Evolutionary conservation across 148 eudicot species (phyloP), one percentile per base, ranked within the genome.

Genomic region (Rhododendron ferrugineum): DNA sequence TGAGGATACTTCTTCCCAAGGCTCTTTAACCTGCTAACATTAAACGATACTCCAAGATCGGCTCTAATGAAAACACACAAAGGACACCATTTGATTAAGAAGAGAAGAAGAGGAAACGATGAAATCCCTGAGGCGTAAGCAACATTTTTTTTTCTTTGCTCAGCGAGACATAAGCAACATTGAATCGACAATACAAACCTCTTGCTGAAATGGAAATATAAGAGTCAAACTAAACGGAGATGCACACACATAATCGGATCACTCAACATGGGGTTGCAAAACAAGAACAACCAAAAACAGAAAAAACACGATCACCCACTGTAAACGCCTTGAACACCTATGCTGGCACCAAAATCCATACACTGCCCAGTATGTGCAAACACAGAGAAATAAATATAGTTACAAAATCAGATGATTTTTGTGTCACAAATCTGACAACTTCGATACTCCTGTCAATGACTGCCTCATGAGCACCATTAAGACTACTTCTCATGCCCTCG

Each of bases 331-430:
- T 49, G 14, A 34, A 77, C 3, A 49, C 60, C 88, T 87, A 93
- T 16, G 89, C 91, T 85, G 94, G 89, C 81, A 89, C 87, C 90
- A 97, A 90, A 68, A 89, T 82, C 97, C 95, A 89, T 40, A 90
- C 88, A 82, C 95, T 87, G 58, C 89, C 91, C 47, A 97, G 75
- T 46, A 94, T 85, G 82, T 94, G 96, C 89, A 97, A 90, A 86
- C 95, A 97, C 46, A 97, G 37, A 18, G 97, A 90, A 22, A 97
- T 85, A 78, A 95, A 94, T 36, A 97, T 49, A 14, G 93, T 87
- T 26, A 88, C 90, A 86, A 94, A 87, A 11, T 91, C 88, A 75
- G 91, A 92, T 74, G 97, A 92, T 84, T 88, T 94, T 58, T 88
- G 92, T 28, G 90, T 87, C 78, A 88, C 88, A 84, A 88, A 94